Conservation (phyloP, 2,329 filamentous ascomycete species). For the Microsporum canis region DNA sequence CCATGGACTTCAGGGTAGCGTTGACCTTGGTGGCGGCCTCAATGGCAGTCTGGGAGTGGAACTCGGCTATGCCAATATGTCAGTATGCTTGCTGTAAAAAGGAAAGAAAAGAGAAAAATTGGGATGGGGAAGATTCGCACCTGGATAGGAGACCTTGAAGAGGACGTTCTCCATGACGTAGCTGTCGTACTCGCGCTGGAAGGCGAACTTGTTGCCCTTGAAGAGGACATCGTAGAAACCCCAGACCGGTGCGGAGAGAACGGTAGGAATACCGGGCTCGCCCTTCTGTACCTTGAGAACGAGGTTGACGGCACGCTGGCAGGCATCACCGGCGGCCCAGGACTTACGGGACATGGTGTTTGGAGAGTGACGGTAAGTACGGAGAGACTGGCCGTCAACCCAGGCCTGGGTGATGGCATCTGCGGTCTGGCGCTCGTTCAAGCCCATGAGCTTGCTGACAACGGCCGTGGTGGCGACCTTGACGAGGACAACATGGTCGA, state of each 20-base stretch:
- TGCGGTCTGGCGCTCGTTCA: slow-evolving; percentile 80
- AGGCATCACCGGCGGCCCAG: slow-evolving; percentile 96
- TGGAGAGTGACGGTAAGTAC: slow-evolving; percentile 92
- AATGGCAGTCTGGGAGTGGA: slow-evolving; percentile 97
- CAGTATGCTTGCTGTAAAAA: neutral
- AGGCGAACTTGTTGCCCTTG: slow-evolving; percentile 89
- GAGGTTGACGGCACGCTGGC: slow-evolving; percentile 86
- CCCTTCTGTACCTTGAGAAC: slow-evolving; percentile 84
- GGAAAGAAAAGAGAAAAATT: neutral
- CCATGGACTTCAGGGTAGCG: slow-evolving; percentile 67
- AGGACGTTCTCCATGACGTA: slow-evolving; percentile 99
- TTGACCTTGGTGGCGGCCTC: slow-evolving; percentile 86
- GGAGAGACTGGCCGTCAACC: slow-evolving; percentile 90
- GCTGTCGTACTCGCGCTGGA: slow-evolving; percentile 91
- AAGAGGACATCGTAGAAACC: slow-evolving; percentile 98
- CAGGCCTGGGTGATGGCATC: slow-evolving; percentile 95
- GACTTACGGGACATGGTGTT: slow-evolving; percentile 99
- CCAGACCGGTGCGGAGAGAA: slow-evolving; percentile 86
- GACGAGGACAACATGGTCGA: slow-evolving; percentile 95
- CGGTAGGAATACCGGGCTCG: slow-evolving; percentile 81
- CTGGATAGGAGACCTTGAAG: slow-evolving; percentile 98
- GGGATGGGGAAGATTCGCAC: slow-evolving; percentile 38
- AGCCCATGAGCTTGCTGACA: slow-evolving; percentile 86
- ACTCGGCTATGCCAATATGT: slow-evolving; percentile 54
- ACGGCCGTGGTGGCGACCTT: slow-evolving; percentile 95